A percentile compares a stretch with the other conserved stretches of the same genome.
phyloP scores from a whole-genome alignment of 202 grass and related monocot genomes.

The Carex arenaria region DNA sequence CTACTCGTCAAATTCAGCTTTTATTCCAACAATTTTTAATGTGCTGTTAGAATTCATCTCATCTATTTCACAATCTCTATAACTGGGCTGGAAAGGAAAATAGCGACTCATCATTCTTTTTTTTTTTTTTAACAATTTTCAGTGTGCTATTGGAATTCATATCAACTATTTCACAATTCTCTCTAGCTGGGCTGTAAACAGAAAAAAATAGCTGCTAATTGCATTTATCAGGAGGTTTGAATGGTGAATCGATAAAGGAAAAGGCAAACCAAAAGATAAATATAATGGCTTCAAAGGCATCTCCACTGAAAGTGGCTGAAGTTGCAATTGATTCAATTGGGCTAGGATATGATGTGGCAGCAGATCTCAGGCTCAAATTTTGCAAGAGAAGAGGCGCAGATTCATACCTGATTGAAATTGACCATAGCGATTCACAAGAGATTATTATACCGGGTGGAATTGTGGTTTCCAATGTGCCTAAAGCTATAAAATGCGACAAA shows the following conservation, averaged over 20 bases:
- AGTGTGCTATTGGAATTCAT: background rate
- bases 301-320: slow-evolving; percentile 34
- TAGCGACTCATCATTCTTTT: background rate
- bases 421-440: slow-evolving; percentile 43
- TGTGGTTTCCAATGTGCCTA: slow-evolving; percentile 40
- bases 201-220: background rate
- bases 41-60: background rate
- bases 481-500: slow-evolving; percentile 84
- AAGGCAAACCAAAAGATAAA: background rate
- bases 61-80: background rate
- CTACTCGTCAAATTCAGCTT: background rate
- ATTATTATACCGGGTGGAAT: slow-evolving; percentile 65
- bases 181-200: background rate
- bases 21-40: background rate
- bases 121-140: background rate
- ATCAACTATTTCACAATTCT: background rate
- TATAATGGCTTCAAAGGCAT: slow-evolving; percentile 50
- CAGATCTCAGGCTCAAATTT: slow-evolving; percentile 67
- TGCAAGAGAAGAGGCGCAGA: slow-evolving; percentile 53
- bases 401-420: slow-evolving; percentile 67
- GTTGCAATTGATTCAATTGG: slow-evolving; percentile 62
- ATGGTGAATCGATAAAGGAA: background rate
- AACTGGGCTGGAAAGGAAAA: background rate
- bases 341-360: slow-evolving; percentile 70
- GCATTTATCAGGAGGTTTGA: background rate